phyloP scores from a whole-genome alignment of 345 rosid species.

The Syzygium grande region DNA sequence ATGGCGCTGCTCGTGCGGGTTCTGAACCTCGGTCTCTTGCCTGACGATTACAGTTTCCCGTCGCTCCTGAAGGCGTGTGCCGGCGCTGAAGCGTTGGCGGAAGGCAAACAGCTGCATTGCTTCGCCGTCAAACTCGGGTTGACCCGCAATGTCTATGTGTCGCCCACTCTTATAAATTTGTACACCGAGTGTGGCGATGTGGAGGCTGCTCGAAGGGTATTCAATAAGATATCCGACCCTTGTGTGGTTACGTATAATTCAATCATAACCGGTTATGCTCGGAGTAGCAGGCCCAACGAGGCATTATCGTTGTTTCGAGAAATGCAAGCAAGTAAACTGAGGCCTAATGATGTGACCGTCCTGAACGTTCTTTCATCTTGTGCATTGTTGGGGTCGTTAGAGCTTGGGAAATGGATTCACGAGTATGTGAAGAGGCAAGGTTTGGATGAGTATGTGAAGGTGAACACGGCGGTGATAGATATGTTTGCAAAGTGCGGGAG shows the following conservation, averaged over 20 bases:
- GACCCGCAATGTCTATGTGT: conserved; percentile 33
- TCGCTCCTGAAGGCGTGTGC: conserved; percentile 56
- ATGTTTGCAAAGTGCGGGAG: conserved; percentile 96
- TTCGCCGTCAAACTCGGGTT: conserved; percentile 47
- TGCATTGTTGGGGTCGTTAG: conserved; percentile 72
- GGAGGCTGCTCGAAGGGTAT: conserved; percentile 49
- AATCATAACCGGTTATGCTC: conserved; percentile 59
- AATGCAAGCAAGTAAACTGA: conserved; percentile 47
- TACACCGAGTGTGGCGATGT: conserved; percentile 61
- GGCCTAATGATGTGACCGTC: conserved; percentile 68
- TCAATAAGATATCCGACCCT: conserved; percentile 44
- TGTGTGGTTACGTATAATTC: conserved; percentile 74
- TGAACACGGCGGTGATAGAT: conserved; percentile 72
- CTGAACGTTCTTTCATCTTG: conserved; percentile 77
- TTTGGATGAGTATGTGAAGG: conserved; percentile 45
- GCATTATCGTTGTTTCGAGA: conserved; percentile 66
- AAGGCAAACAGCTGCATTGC: conserved; percentile 58
- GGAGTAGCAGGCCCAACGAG: conserved; percentile 59
- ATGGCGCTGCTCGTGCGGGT: conserved; percentile 34
- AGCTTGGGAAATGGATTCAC: conserved; percentile 83
- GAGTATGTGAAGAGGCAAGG: conserved; percentile 50
- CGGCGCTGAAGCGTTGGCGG: conserved; percentile 34
- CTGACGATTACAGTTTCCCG: conserved; percentile 66
- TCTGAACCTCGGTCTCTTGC: conserved; percentile 32
- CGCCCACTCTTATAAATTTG: conserved; percentile 65